Conservation (phyloP, 1,284 basidiomycete species). For the Phellinidium pouzarii region DNA sequence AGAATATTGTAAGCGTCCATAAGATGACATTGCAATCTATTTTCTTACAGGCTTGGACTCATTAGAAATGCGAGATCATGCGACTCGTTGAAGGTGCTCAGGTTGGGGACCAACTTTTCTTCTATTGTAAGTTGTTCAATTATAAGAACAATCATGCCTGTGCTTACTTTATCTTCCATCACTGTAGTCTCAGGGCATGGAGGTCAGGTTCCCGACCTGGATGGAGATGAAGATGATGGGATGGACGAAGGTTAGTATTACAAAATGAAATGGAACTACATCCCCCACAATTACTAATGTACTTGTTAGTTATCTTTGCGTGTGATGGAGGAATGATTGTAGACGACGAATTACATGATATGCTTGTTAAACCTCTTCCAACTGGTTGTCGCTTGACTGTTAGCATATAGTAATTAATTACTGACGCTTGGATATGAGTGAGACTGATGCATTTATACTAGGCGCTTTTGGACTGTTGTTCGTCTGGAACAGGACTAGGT, state of each 20-base stretch:
- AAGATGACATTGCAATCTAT: neutral
- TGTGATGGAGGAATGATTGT: conserved; percentile 19
- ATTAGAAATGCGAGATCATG: conserved; percentile 14
- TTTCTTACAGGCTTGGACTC: neutral
- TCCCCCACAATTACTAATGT: neutral
- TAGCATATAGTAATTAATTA: neutral
- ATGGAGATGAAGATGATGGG: conserved; percentile 21
- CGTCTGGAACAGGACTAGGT: conserved; percentile 19
- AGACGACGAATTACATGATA: conserved; percentile 20
- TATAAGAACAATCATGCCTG: neutral
- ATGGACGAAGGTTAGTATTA: conserved; percentile 18
- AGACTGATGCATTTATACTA: neutral
- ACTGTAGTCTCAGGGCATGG: conserved; percentile 20
- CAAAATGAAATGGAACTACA: too few species aligned
- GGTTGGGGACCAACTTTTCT: conserved; percentile 18
- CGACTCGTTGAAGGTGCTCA: conserved; percentile 15
- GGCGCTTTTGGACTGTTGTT: conserved; percentile 21
- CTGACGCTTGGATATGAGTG: neutral
- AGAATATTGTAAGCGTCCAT: conserved; percentile 15
- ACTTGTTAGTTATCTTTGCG: conserved; percentile 11
- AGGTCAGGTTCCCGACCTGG: conserved; percentile 17
- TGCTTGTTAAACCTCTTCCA: conserved; percentile 20
- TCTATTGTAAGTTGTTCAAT: conserved; percentile 13
- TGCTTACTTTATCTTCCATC: neutral
- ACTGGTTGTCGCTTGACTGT: conserved; percentile 19